These are phyloP conservation scores for Penicillium brasilianum DNA, from an alignment of 2,329 filamentous ascomycete species.

Conservation along the genomic window DNA sequence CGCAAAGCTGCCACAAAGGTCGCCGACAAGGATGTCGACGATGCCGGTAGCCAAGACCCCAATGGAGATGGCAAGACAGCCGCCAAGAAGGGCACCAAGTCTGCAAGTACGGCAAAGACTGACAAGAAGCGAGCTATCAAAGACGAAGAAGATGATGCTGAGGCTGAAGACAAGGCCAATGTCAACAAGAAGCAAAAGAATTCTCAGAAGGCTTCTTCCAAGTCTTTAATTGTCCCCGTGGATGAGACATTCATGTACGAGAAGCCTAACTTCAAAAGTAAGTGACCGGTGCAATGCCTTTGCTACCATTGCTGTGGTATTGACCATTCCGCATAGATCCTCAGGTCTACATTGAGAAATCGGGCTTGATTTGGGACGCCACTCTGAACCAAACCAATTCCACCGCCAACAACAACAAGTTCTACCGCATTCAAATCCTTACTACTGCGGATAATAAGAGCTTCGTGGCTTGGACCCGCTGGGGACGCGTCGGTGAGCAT, in stretches of 20 bases:
- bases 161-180: neutral
- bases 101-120: constrained; percentile 21
- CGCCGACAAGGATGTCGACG: neutral
- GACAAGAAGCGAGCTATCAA: constrained; percentile 27
- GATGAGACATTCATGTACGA: constrained; percentile 46
- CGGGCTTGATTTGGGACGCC: constrained; percentile 75
- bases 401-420: constrained; percentile 77
- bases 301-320: neutral
- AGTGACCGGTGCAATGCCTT: neutral
- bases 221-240: constrained; percentile 51
- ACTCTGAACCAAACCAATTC: constrained; percentile 79
- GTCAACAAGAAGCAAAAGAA: constrained; percentile 50
- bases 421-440: constrained; percentile 75
- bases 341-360: constrained; percentile 68
- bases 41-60: constrained; percentile 10
- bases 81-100: constrained; percentile 5
- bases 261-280: neutral
- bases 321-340: constrained; percentile 10
- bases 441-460: constrained; percentile 19
- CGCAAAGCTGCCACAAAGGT: neutral
- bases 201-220: constrained; percentile 51
- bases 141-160: constrained; percentile 15
- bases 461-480: constrained; percentile 74
- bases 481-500: constrained; percentile 73
- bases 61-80: constrained; percentile 28